Percentiles rank a stretch among this genome's conserved stretches.
Evolutionary conservation across 345 rosid genomes (phyloP).

Genomic region (Camelina sativa): DNA sequence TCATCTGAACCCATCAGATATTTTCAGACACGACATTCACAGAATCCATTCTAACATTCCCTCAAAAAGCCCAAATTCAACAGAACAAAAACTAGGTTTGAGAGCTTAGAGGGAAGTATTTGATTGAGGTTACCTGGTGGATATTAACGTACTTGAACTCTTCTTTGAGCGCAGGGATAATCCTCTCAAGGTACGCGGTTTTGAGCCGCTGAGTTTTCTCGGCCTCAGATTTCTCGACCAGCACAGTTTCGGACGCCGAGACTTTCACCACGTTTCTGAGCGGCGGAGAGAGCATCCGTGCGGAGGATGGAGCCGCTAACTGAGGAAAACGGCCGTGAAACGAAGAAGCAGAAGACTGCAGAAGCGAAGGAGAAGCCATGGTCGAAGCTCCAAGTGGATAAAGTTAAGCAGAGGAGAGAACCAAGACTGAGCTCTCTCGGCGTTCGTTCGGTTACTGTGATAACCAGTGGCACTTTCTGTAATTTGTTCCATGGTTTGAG

Average conservation of each 20-base stretch:
- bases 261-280: constrained; percentile 54
- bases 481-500: constrained; percentile 24
- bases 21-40: not conserved
- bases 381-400: constrained; percentile 45
- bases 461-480: constrained; percentile 28
- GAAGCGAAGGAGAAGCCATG: constrained; percentile 62
- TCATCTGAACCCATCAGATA: not conserved
- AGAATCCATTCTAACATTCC: constrained; percentile 8
- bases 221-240: constrained; percentile 86
- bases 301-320: constrained; percentile 46
- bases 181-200: constrained; percentile 72
- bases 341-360: constrained; percentile 60
- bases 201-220: constrained; percentile 72
- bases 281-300: constrained; percentile 37
- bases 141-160: constrained; percentile 84
- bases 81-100: constrained; percentile 7
- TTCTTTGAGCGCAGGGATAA: constrained; percentile 77
- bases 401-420: constrained; percentile 24
- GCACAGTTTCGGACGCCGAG: constrained; percentile 57
- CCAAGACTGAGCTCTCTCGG: constrained; percentile 25
- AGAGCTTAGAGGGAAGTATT: not conserved
- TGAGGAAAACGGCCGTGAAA: constrained; percentile 59
- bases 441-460: constrained; percentile 19
- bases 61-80: not conserved
- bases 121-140: constrained; percentile 60